These are phyloP conservation scores for Porcisia deanei DNA, from an alignment of 208 protist genomes.

Conservation along the genomic window DNA sequence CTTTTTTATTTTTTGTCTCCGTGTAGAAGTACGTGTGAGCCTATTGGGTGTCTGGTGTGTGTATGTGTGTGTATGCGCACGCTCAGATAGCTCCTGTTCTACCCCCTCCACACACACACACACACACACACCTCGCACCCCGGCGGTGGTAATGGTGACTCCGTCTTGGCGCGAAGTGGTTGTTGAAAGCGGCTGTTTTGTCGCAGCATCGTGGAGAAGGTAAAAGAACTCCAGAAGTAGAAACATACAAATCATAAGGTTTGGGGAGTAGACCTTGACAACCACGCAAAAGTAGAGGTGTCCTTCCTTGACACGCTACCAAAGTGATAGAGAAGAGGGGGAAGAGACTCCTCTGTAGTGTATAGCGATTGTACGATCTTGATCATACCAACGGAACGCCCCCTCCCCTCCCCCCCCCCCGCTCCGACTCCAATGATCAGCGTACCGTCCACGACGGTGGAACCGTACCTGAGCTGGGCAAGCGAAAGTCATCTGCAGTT, in stretches of 20 bases:
- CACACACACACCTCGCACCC: too few species aligned
- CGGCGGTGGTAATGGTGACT: background rate
- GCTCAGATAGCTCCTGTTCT: background rate
- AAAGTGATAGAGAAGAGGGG: background rate
- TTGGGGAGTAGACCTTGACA: background rate
- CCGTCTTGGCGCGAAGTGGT: background rate
- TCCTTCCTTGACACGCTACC: background rate
- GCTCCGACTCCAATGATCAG: background rate
- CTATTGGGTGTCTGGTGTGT: background rate
- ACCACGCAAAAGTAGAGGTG: background rate
- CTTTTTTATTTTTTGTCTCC: conserved; percentile 18
- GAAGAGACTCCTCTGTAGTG: background rate
- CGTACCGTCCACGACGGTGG: background rate
- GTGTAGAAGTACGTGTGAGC: background rate
- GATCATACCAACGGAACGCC: background rate
- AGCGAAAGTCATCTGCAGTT: background rate
- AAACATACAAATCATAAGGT: background rate
- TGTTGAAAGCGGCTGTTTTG: background rate
- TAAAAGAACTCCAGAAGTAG: background rate
- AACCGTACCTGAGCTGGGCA: background rate
- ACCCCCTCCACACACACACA: conserved; percentile 1
- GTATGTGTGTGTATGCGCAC: background rate
- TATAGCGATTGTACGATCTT: background rate
- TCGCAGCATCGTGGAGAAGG: background rate
- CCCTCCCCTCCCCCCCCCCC: background rate